Percentiles rank a stretch among this genome's conserved stretches.
phyloP scores from a whole-genome alignment of 2,329 filamentous ascomycete genomes.

The Pyrenochaeta sp. region DNA sequence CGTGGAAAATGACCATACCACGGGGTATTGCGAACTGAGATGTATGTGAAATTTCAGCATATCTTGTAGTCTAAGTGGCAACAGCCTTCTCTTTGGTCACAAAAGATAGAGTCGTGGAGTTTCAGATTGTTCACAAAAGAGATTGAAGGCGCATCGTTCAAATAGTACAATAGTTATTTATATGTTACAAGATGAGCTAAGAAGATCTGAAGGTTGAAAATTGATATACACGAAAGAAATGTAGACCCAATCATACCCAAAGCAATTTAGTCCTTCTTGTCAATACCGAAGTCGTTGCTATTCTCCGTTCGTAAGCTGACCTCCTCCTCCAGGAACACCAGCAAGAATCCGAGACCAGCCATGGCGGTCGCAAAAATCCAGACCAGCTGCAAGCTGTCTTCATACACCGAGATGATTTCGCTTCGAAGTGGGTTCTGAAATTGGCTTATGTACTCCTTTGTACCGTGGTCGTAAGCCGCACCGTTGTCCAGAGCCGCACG shows the following conservation, averaged over 20 bases:
- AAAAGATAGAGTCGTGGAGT: too few species aligned
- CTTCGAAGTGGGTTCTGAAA: conserved; percentile 4
- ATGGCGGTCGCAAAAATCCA: conserved; percentile 7
- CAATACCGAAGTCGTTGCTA: conserved; percentile 1
- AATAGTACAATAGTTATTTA: neutral
- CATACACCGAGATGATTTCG: conserved; percentile 7
- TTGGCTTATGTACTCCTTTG: conserved; percentile 2
- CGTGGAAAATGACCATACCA: too few species aligned
- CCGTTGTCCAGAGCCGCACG: conserved; percentile 2
- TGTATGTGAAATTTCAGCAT: too few species aligned
- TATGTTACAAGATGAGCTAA: neutral
- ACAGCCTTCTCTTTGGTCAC: too few species aligned
- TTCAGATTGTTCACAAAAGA: too few species aligned
- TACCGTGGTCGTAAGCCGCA: conserved; percentile 10
- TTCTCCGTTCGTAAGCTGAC: conserved; percentile 7
- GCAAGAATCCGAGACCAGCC: conserved; percentile 4
- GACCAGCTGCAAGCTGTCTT: conserved; percentile 6
- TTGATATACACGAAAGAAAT: neutral
- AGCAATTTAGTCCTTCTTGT: conserved; percentile 2
- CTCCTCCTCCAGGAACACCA: conserved; percentile 5
- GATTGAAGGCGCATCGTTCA: neutral
- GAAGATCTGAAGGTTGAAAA: neutral
- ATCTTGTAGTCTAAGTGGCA: too few species aligned
- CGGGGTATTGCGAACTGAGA: too few species aligned
- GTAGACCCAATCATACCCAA: neutral